A percentile compares a stretch with the other conserved stretches of the same genome.
phyloP scores from a whole-genome alignment of 2,329 filamentous ascomycete genomes.

The Blastomyces gilchristii region DNA sequence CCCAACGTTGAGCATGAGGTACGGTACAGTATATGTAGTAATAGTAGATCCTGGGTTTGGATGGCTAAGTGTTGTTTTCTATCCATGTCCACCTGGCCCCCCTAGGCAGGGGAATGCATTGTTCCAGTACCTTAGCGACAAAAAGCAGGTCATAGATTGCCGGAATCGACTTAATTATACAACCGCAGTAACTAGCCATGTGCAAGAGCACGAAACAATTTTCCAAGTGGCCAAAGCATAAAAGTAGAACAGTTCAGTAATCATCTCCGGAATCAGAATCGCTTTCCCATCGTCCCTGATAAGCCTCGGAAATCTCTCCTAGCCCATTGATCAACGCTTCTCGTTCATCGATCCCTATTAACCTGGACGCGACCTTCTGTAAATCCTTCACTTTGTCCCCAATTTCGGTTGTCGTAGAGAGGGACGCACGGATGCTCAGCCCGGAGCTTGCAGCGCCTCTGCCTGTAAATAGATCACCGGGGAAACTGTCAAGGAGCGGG shows the following conservation, averaged over 20 bases:
- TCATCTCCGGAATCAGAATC: slow-evolving; percentile 43
- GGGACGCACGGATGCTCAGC: slow-evolving; percentile 42
- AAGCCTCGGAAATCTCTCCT: slow-evolving; percentile 73
- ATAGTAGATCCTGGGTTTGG: background rate
- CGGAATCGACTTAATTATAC: background rate
- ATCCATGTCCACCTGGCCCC: background rate
- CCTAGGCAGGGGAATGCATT: background rate
- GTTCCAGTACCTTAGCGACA: background rate
- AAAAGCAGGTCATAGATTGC: background rate
- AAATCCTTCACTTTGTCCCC: slow-evolving; percentile 57
- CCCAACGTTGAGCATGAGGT: background rate
- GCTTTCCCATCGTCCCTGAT: slow-evolving; percentile 78
- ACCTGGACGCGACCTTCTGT: slow-evolving; percentile 52
- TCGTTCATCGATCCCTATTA: slow-evolving; percentile 63
- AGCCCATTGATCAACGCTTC: slow-evolving; percentile 75
- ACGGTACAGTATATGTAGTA: background rate
- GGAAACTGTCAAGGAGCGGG: slow-evolving; percentile 75
- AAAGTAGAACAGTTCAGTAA: slow-evolving; percentile 14
- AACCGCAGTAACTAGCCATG: background rate
- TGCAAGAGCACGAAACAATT: background rate
- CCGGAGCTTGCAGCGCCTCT: slow-evolving; percentile 32
- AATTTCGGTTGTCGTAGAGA: slow-evolving; percentile 69
- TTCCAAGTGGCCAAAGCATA: background rate
- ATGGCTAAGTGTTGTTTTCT: background rate
- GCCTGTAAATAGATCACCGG: slow-evolving; percentile 54